Evolutionary conservation across 805 yeast species (phyloP).

Genomic region (Candida methanosorbosa): DNA sequence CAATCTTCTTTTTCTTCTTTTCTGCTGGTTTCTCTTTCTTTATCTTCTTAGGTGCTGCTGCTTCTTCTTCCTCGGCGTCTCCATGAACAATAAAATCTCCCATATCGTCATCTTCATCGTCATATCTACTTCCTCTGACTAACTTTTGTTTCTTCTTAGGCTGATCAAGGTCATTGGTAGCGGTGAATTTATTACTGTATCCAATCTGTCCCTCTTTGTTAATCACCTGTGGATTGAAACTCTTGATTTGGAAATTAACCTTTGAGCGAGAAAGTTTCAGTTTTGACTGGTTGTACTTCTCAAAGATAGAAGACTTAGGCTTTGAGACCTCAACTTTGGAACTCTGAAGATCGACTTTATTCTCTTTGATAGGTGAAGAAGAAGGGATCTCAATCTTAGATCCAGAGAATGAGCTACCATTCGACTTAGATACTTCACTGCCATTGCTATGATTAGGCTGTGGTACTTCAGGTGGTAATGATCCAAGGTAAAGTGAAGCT

Average conservation of each 20-base stretch:
- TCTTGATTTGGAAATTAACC: neutral
- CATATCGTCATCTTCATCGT: constrained; percentile 40
- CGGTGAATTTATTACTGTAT: too few relatives aligned
- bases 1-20: constrained; percentile 37
- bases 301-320: constrained; percentile 33
- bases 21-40: constrained; percentile 13
- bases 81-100: constrained; percentile 27
- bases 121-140: constrained; percentile 15
- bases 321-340: constrained; percentile 32
- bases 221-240: neutral
- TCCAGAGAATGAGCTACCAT: too few relatives aligned
- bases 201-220: neutral
- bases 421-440: neutral
- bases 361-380: constrained; percentile 8
- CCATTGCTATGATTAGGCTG: neutral
- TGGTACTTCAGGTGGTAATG: constrained; percentile 9
- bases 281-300: constrained; percentile 25
- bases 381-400: constrained; percentile 6
- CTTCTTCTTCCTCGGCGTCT: constrained; percentile 16
- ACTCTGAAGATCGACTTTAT: constrained; percentile 7
- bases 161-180: too few relatives aligned
- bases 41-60: constrained; percentile 11
- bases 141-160: constrained; percentile 13
- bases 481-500: constrained; percentile 18
- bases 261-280: neutral